These are phyloP conservation scores for Straminergon stramineum DNA, from an alignment of 225 moss, liverwort and hornwort genomes.

Conservation along the genomic window DNA sequence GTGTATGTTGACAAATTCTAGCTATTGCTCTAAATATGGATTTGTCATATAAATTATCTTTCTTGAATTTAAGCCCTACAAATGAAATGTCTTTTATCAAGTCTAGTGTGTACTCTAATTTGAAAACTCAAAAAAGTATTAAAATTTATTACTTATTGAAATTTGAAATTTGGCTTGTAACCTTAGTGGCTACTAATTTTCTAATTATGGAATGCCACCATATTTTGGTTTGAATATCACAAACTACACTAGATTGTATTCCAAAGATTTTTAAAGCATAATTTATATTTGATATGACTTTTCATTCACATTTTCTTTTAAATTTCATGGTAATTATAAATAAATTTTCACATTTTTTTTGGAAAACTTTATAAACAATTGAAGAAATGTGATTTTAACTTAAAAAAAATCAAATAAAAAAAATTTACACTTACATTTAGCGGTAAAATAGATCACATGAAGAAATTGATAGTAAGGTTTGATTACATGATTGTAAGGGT, in stretches of 20 bases:
- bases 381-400: not conserved
- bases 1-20: not conserved
- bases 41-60: not conserved
- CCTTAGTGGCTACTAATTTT: fast-evolving
- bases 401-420: not conserved
- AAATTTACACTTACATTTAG: not conserved
- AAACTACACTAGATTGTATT: not conserved
- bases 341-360: not conserved
- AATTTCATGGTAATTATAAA: not conserved
- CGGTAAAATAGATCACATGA: not conserved
- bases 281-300: not conserved
- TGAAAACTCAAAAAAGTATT: not conserved
- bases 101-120: not conserved
- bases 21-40: too few species aligned
- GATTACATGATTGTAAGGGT: not conserved
- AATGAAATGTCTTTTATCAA: not conserved
- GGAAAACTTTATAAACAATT: not conserved
- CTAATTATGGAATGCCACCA: not conserved
- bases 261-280: not conserved
- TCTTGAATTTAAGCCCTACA: not conserved
- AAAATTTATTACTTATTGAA: not conserved
- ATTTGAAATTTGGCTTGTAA: not conserved
- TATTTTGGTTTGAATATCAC: too few species aligned
- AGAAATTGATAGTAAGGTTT: not conserved
- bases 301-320: not conserved